phyloP scores from a whole-genome alignment of 345 rosid species.

The Orychophragmus violaceus region DNA sequence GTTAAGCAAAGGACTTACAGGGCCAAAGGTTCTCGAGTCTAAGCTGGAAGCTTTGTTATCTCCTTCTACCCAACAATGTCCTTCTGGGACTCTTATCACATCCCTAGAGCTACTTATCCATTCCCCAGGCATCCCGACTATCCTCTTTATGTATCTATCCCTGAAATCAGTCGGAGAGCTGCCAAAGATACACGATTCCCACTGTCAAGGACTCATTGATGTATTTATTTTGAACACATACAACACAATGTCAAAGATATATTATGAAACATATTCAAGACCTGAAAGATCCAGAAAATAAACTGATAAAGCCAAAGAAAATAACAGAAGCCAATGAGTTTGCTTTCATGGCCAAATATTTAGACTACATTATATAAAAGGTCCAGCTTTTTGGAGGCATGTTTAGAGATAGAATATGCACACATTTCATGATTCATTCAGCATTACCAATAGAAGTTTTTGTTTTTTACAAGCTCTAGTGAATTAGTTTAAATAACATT shows the following conservation, averaged over 20 bases:
- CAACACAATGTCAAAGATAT: neutral
- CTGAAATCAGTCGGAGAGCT: slow-evolving; percentile 69
- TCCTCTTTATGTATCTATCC: slow-evolving; percentile 76
- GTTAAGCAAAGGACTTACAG: slow-evolving; percentile 47
- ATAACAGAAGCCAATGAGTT: neutral
- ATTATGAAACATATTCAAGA: neutral
- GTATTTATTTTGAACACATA: neutral
- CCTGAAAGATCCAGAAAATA: neutral
- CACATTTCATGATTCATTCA: neutral
- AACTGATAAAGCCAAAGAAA: neutral
- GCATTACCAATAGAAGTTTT: neutral
- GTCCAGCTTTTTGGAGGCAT: neutral
- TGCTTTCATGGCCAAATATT: neutral
- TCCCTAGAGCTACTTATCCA: slow-evolving; percentile 57
- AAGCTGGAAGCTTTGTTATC: slow-evolving; percentile 55
- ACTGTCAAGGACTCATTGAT: slow-evolving; percentile 9
- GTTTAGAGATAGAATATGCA: neutral
- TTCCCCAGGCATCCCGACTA: slow-evolving; percentile 85
- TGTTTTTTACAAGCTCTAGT: neutral
- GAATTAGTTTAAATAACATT: neutral
- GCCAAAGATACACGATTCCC: slow-evolving; percentile 27
- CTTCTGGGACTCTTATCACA: slow-evolving; percentile 63
- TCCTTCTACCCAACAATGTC: slow-evolving; percentile 98
- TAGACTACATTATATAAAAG: neutral
- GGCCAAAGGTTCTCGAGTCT: slow-evolving; percentile 82